These are phyloP conservation scores for Pyrus hybrid DNA, from an alignment of 331 rosid species.

Conservation along the genomic window DNA sequence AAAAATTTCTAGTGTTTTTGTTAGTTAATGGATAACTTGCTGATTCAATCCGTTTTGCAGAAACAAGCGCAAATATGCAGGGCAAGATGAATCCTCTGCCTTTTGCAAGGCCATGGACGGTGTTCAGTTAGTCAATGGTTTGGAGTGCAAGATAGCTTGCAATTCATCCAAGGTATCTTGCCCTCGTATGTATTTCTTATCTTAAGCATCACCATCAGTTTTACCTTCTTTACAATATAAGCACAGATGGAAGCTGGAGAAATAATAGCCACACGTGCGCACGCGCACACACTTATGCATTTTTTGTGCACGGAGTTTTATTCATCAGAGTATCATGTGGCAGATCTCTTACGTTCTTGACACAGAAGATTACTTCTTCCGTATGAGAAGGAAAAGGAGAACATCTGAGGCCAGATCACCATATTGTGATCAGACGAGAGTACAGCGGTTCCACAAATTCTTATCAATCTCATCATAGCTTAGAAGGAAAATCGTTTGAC, in stretches of 20 bases:
- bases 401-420: constrained; percentile 20
- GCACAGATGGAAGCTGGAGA: background rate
- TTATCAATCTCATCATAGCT: constrained; percentile 18
- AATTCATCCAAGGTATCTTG: constrained; percentile 79
- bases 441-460: constrained; percentile 60
- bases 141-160: constrained; percentile 98
- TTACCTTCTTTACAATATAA: background rate
- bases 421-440: constrained; percentile 31
- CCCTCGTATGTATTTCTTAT: background rate
- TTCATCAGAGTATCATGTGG: constrained; percentile 20
- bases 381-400: constrained; percentile 40
- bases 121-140: constrained; percentile 62
- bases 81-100: constrained; percentile 61
- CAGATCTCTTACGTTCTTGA: constrained; percentile 89
- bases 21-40: background rate
- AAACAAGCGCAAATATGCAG: constrained; percentile 50
- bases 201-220: background rate
- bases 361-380: constrained; percentile 87
- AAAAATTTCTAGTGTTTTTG: background rate
- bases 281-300: background rate
- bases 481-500: background rate
- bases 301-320: background rate
- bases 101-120: constrained; percentile 65
- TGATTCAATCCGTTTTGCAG: constrained; percentile 30
- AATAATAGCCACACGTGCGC: background rate